A percentile compares a stretch with the other conserved stretches of the same genome.
phyloP scores from a whole-genome alignment of 257 asterid genomes.

The Capsicum pubescens region DNA sequence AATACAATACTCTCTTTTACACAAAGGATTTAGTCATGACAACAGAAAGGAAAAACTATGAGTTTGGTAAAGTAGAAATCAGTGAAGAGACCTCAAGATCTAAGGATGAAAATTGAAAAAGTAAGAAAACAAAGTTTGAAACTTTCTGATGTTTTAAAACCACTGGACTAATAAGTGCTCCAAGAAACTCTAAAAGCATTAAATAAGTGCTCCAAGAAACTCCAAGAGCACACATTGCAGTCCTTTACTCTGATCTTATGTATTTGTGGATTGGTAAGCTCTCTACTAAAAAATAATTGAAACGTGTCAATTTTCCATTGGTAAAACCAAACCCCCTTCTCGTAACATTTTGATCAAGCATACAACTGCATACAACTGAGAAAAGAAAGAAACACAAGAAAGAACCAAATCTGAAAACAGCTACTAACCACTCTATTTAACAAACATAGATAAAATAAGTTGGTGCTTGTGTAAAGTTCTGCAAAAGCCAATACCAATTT shows the following conservation, averaged over 20 bases:
- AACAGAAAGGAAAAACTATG: not conserved
- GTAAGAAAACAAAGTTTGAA: conserved; percentile 43
- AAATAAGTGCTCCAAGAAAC: conserved; percentile 38
- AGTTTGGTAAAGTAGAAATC: not conserved
- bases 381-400: conserved; percentile 3
- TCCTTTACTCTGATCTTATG: conserved; percentile 21
- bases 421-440: not conserved
- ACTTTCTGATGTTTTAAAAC: conserved; percentile 33
- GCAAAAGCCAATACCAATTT: not conserved
- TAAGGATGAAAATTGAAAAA: conserved; percentile 39
- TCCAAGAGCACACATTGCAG: conserved; percentile 37
- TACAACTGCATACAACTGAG: conserved; percentile 20
- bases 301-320: conserved; percentile 67
- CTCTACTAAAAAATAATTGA: conserved; percentile 31
- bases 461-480: conserved; percentile 19
- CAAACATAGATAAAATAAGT: conserved; percentile 1
- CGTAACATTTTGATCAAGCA: conserved; percentile 20
- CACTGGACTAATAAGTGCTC: conserved; percentile 32
- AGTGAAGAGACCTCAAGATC: conserved; percentile 49
- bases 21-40: conserved; percentile 21
- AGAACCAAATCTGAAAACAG: not conserved
- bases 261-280: conserved; percentile 28
- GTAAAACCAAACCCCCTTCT: conserved; percentile 15
- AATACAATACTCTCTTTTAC: conserved; percentile 17
- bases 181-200: conserved; percentile 32